phyloP scores from a whole-genome alignment of 371 early-diverging fungal genomes.

The Zopfochytrium polystomum region DNA sequence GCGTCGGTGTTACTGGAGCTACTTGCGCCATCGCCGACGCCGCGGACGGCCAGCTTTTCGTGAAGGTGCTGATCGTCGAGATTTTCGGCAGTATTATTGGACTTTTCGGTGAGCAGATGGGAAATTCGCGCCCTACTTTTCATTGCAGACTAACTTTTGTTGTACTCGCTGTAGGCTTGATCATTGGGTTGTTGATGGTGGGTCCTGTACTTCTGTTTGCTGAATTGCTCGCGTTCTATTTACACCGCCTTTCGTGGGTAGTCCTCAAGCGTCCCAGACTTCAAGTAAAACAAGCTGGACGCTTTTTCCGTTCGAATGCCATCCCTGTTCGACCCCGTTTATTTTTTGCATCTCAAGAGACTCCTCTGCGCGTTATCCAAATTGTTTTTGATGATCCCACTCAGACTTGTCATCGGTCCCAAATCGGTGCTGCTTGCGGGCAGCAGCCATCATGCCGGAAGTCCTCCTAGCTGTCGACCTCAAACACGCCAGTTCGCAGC shows the following conservation, averaged over 20 bases:
- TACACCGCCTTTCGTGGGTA: not conserved
- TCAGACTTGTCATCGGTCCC: too few relatives aligned
- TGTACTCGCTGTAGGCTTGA: constrained; percentile 9
- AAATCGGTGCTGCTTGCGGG: too few relatives aligned
- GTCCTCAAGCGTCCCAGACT: constrained; percentile 27
- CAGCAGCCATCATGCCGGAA: too few relatives aligned
- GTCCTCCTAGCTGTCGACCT: too few relatives aligned
- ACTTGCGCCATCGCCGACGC: constrained; percentile 95
- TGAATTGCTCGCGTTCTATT: not conserved
- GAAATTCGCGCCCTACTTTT: constrained; percentile 14
- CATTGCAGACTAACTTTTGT: not conserved
- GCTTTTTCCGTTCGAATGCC: too few relatives aligned
- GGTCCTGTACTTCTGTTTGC: not conserved
- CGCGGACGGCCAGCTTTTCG: constrained; percentile 89
- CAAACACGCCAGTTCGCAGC: too few relatives aligned
- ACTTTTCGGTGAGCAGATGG: constrained; percentile 92
- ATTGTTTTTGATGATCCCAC: too few relatives aligned
- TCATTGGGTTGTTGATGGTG: constrained; percentile 30
- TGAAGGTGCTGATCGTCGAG: constrained; percentile 92
- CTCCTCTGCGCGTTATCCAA: too few relatives aligned
- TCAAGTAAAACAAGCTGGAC: too few relatives aligned
- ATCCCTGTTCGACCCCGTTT: too few relatives aligned
- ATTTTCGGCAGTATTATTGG: constrained; percentile 96
- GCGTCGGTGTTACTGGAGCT: constrained; percentile 92
- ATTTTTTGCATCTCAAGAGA: too few relatives aligned